Evolutionary conservation across 2,329 filamentous ascomycete genomes (phyloP), one percentile per base, ranked within the genome.

Genomic region (Ascochyta rabiei): DNA sequence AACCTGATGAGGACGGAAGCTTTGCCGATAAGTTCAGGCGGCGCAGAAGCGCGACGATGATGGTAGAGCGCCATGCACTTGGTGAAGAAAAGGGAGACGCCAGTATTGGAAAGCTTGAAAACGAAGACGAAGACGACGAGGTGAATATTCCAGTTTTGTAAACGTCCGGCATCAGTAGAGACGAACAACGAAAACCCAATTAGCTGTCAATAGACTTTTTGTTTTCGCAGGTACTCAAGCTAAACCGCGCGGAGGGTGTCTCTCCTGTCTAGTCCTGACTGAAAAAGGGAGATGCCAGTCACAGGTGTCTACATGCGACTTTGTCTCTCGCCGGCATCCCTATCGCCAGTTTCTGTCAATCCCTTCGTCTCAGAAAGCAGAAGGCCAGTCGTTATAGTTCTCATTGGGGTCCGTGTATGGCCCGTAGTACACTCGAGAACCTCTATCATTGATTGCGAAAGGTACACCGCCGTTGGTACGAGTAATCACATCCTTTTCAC

Each of bases 401-500:
- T 68, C 63, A 40, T 65, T 56, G 0, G 61, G 54, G 23, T 52
- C 37, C 21, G 41, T 15, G 41, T 62, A 69, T 4, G 63, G 63
- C 3, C 67, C 66, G 53, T 69, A 70, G 37, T 66, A 61, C 18
- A 69, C 63, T 2, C 1, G 45, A 2, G 57, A 56, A 13, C 62
- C 64, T n/a, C 64, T 55, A 33, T 64, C 56, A 19, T 69, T 67
- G n/a, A 35, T 28, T 3, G 61, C 54, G 21, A 65, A 44, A 6
- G 63, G 58, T 28, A 63, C 28, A 15, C 51, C 55, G 10, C 51
- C 30, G 9, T 50, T 55, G 21, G 65, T 56, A 6, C 59, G 60
- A 28, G 47, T 58, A 18, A 66, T 41, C 6, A 62, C 37, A 51
- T 64, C 57, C 48, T 56, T 56, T 13, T 6, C 21, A 23, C 21